Percentiles rank a stretch among this genome's conserved stretches.
phyloP scores from a whole-genome alignment of 164 flowering plant species.

The Nymphaea thermarum region DNA sequence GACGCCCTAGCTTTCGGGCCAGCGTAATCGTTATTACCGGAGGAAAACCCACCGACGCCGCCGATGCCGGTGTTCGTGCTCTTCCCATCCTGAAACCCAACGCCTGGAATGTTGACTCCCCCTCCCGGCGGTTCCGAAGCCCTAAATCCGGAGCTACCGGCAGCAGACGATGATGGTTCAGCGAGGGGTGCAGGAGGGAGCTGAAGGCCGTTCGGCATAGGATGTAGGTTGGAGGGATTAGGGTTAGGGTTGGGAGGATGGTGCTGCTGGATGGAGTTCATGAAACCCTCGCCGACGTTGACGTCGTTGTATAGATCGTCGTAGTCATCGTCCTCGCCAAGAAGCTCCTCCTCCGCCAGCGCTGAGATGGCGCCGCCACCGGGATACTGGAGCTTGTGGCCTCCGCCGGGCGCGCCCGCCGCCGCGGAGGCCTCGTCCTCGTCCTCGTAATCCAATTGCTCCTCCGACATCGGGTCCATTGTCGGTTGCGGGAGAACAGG shows the following conservation, averaged over 20 bases:
- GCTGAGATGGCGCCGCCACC: conserved; percentile 72
- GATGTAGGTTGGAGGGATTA: conserved; percentile 1
- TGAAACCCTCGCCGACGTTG: conserved; percentile 60
- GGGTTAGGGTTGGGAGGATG: conserved; percentile 4
- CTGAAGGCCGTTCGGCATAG: background rate
- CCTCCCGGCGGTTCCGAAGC: background rate
- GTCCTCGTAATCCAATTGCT: conserved; percentile 66
- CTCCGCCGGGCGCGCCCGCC: conserved; percentile 18
- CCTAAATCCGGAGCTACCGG: background rate
- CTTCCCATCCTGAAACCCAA: background rate
- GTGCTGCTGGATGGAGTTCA: conserved; percentile 31
- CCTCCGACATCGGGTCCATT: conserved; percentile 62
- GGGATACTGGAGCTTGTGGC: conserved; percentile 53
- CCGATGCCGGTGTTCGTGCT: background rate
- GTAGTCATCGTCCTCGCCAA: conserved; percentile 58
- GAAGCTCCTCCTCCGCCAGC: conserved; percentile 58
- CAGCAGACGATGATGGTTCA: background rate
- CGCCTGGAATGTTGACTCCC: background rate
- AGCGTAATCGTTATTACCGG: background rate
- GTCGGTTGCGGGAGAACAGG: background rate
- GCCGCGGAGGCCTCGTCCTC: conserved; percentile 29
- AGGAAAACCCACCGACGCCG: background rate
- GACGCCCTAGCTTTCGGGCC: background rate
- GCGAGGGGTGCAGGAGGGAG: background rate
- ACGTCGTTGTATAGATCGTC: conserved; percentile 71